Evolutionary conservation across 2,329 filamentous ascomycete genomes (phyloP), one percentile per base, ranked within the genome.

Genomic region (Penicillium sp.): DNA sequence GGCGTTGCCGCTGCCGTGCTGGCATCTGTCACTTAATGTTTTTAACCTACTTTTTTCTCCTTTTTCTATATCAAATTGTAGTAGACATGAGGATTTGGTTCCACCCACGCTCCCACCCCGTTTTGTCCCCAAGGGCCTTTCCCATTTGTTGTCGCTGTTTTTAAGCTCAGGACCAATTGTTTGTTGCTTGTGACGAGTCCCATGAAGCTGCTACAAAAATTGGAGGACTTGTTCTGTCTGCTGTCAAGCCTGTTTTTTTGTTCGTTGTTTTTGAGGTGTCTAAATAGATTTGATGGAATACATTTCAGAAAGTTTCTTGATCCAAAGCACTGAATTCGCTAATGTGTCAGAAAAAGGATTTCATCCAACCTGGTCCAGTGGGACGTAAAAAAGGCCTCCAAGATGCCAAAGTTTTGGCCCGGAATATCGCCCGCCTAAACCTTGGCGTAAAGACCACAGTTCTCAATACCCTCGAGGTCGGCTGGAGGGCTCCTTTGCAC

Each of bases 1-100:
- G 90, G 90, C 50, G 85, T 99, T 67, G 91, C 94, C 55, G 81
- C 85, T 54, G 79, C 95, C 72, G 84, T 97, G 54, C 82, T 96
- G 69, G 89, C 85, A 61, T 91, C 90, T 64, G 86, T 96, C 70
- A 86, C 89, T 70, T 95, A 83, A 81, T 57, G 53, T 57, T 63
- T 60, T 50, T 42, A 51, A 55, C 46, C 49, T 65, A 50, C 39
- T 58, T 62, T 53, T 50, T 42, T 36, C 46, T 55, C 58, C 55
- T 46, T 42, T 55, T 48, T 48, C 56, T 56, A 60, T 58, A 58
- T 53, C 55, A 58, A 58, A 58, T 60, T 58, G 53, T 60, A 58
- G 55, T 60, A 58, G 57, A 56, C 55, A 54, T 53, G 55, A 56
- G 57, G 50, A 53, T 50, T 40, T 30, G 44, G 33, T 42, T 50